Conservation (phyloP, 2,329 filamentous ascomycete genomes). For the Ilyonectria mors-panacis region DNA sequence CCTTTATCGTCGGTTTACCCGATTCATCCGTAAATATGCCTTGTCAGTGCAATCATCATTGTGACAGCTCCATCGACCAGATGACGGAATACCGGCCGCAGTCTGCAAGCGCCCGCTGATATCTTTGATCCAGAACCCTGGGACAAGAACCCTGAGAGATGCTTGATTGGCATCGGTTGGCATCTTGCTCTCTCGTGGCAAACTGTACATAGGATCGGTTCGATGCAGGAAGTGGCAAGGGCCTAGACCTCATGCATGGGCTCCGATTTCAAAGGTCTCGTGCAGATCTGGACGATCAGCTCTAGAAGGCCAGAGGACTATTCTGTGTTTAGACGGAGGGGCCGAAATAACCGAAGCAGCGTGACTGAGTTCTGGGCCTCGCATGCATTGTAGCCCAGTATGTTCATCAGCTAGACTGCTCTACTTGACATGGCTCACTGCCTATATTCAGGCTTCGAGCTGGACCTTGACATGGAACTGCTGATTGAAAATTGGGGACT, state of each 20-base stretch:
- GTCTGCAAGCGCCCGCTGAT: slow-evolving; percentile 3
- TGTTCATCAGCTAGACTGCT: not conserved
- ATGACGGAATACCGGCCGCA: not conserved
- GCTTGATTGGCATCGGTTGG: not conserved
- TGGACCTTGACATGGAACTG: too few species aligned
- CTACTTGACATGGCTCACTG: not conserved
- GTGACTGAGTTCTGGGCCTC: not conserved
- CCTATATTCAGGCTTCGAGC: not conserved
- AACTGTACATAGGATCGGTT: not conserved
- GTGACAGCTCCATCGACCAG: not conserved
- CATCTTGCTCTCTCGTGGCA: not conserved
- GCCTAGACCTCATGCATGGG: not conserved
- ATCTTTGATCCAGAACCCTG: slow-evolving; percentile 1
- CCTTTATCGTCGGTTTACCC: not conserved
- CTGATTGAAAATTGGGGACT: not conserved
- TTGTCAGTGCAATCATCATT: not conserved
- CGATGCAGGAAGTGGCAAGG: not conserved
- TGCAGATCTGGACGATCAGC: slow-evolving; percentile 3
- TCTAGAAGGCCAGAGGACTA: not conserved
- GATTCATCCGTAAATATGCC: too few species aligned
- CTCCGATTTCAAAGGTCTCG: not conserved
- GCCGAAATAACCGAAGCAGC: not conserved
- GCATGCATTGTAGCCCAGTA: not conserved
- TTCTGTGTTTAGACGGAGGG: not conserved
- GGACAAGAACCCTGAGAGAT: not conserved